Evolutionary conservation across 306 rosid genomes (phyloP), one percentile per base, ranked within the genome.

Genomic region (Fagus sylvatica): DNA sequence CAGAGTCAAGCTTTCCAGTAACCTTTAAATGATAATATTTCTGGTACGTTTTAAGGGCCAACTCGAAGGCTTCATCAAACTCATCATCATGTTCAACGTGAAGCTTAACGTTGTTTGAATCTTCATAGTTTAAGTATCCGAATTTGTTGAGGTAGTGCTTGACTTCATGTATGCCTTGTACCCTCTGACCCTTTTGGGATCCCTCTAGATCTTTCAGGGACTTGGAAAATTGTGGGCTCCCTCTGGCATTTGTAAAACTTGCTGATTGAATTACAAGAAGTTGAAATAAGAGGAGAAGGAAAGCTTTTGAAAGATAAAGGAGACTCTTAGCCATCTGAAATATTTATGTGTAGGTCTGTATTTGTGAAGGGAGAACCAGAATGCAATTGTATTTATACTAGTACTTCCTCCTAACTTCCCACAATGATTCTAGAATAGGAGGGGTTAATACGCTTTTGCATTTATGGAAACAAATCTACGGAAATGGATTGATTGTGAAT

Each of bases 1-100:
- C 57, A 1, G 22, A 39, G 61, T 80, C 80, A 59, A 80, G 80
- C 69, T 30, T 39, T 5, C 79, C 72, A 13, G 76, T 67, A 28
- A 74, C 79, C 5, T 74, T 74, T 10, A 80, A 53, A 39, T 40
- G 28, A 10, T 66, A 79, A 13, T 0, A 54, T 34, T 19, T 17
- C 36, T 67, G 79, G 22, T 37, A 74, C 2, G 13, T 19, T 68
- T 57, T 74, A 1, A 79, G 7, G 6, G 75, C 83, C 1, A 33
- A 41, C 42, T 79, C 71, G 19, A 73, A 46, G 33, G 1, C 70
- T 15, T 56, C 36, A 2, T 70, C 66, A 15, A 43, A 74, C 13
- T 60, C 32, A 42, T 43, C 7, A 3, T 16, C 34, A 22, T 22
- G 0, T 22, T 22, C 28, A 22, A 22, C 28, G 28, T 22, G 28